Evolutionary conservation across 345 rosid genomes (phyloP).

Genomic region (Brassica nigra): DNA sequence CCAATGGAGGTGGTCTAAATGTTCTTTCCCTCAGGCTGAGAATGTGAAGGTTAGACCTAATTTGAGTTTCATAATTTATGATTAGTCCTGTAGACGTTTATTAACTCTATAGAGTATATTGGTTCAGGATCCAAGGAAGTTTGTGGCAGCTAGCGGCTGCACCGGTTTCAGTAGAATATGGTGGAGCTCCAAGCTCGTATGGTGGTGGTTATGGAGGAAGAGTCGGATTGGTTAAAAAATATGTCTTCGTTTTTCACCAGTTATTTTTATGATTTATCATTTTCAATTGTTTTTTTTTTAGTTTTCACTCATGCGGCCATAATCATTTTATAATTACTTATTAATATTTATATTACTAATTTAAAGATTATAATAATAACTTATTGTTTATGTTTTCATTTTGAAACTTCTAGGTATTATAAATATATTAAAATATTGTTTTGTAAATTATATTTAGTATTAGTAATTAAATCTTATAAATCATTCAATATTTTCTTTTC

Average conservation of each 20-base stretch:
- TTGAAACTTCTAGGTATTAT: too few relatives aligned
- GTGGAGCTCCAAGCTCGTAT: slow-evolving; percentile 37
- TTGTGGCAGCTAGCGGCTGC: slow-evolving; percentile 46
- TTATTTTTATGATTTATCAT: background rate
- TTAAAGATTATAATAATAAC: too few relatives aligned
- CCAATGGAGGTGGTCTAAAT: slow-evolving; percentile 43
- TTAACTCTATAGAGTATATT: background rate
- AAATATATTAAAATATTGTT: too few relatives aligned
- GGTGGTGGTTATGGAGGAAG: slow-evolving; percentile 53
- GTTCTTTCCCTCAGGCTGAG: slow-evolving; percentile 75
- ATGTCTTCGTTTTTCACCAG: background rate
- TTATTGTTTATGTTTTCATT: too few relatives aligned
- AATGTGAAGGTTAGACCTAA: slow-evolving; percentile 56
- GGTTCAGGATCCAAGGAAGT: slow-evolving; percentile 78
- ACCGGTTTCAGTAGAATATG: slow-evolving; percentile 37
- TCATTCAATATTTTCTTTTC: too few relatives aligned
- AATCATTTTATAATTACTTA: too few relatives aligned
- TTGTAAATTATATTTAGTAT: too few relatives aligned
- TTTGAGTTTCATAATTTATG: background rate
- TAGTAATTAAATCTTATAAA: too few relatives aligned
- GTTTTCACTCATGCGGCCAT: too few relatives aligned
- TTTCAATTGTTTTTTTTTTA: background rate
- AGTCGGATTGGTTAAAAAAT: slow-evolving; percentile 63
- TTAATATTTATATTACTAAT: too few relatives aligned
- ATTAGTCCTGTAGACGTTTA: background rate